Base-by-base conservation (phyloP, 2,329 filamentous ascomycete species). In the Alternaria consortialis region DNA sequence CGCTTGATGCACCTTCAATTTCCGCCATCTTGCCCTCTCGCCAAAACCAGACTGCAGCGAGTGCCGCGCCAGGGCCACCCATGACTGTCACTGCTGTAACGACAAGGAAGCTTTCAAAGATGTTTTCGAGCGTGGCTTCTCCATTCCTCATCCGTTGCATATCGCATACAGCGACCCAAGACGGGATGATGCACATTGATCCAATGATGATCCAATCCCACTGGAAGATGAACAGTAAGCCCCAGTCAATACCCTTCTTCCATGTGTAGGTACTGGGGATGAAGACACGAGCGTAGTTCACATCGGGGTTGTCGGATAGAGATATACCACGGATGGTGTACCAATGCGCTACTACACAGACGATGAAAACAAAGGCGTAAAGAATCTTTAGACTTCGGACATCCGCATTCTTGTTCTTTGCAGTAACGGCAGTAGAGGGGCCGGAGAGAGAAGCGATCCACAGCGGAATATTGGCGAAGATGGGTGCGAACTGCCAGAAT, bases 151-250 rank as follows among this genome's bases (percentile, higher is more conserved):
- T 25, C 12, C 67, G 58, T 44, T 63, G 59, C 7, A 68, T 40
- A 53, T 69, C 67, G 27, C 55, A 65, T 5, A 65, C 48, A 2
- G 67, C 61, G 25, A 66, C 60, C 47, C 58, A 60, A 12, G 61
- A 36, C 4, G 56, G 39, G 1, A 68, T 40, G 2, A 66, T 23
- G 25, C 42, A 51, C n/a, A 50, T 42, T n/a, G 53, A 2, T 5
- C 43, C 50, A n/a, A 27, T 25, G 12, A 66, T 40, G 11, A 65
- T 15, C 67, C 67, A 69, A 29, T 69, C 67, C 53, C 67, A 68
- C n/a, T 69, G 67, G 42, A 69, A 69, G n/a, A 69, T 60, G 42
- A 50, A 68, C 3, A 68, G 27, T 25, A 69, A 15, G 4, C 65
- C 67, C 34, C 55, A 58, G 20, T 53, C 44, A 15, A 62, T 29